Conservation (phyloP, 352 stramenopile species). For the Pythium angustatum region DNA sequence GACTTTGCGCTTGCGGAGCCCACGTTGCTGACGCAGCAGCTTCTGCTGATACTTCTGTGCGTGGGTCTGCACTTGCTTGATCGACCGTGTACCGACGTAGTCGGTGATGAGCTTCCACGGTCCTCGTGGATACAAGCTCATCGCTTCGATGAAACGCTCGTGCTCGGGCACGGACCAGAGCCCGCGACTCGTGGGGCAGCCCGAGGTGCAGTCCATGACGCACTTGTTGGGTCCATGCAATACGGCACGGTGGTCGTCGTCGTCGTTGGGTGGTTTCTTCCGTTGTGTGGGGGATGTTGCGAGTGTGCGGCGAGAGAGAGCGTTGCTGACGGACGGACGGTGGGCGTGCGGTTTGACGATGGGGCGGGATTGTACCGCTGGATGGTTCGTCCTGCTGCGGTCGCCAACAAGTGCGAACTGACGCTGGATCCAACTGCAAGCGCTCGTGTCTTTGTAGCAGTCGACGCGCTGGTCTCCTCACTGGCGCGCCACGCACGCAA, state of each 20-base stretch:
- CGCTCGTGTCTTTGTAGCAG: constrained; percentile 14
- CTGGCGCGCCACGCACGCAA: not conserved
- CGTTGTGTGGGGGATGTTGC: too few species aligned
- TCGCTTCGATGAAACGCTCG: constrained; percentile 75
- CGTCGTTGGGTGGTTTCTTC: not conserved
- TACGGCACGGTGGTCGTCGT: not conserved
- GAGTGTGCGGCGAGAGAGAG: too few species aligned
- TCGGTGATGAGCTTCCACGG: constrained; percentile 73
- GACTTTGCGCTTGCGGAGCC: constrained; percentile 69
- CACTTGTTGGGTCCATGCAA: constrained; percentile 1
- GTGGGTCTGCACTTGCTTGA: constrained; percentile 82
- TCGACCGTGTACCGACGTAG: constrained; percentile 73
- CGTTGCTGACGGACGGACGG: too few species aligned
- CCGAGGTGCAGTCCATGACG: constrained; percentile 4
- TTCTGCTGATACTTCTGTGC: constrained; percentile 87
- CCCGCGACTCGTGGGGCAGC: constrained; percentile 5
- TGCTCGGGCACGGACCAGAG: constrained; percentile 77
- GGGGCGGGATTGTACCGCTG: not conserved
- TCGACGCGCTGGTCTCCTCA: constrained; percentile 3
- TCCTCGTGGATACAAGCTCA: constrained; percentile 69
- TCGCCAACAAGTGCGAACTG: not conserved
- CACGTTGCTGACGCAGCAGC: constrained; percentile 69
- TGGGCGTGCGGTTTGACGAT: constrained; percentile 9
- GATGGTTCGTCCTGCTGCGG: not conserved
- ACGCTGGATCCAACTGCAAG: not conserved